A percentile compares a stretch with the other conserved stretches of the same genome.
phyloP scores from a whole-genome alignment of 331 rosid species.

The Telfairia occidentalis region DNA sequence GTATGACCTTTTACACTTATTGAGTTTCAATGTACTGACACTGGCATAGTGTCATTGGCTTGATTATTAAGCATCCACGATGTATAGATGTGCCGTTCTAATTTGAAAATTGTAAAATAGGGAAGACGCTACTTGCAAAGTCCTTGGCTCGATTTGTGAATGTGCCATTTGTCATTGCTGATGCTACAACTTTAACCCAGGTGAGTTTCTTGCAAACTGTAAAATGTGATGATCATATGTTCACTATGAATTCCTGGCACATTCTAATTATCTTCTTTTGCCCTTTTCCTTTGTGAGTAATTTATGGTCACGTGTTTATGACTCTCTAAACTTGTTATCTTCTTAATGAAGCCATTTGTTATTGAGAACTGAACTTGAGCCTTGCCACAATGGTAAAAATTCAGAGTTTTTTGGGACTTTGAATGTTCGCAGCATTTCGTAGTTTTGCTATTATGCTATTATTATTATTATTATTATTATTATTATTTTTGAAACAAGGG shows the following conservation, averaged over 20 bases:
- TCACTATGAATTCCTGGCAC: background rate
- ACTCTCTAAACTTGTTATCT: background rate
- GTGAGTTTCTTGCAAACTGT: constrained; percentile 25
- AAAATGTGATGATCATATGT: background rate
- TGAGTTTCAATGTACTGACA: background rate
- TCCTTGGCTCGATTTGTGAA: constrained; percentile 94
- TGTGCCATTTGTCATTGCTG: constrained; percentile 93
- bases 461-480: no score
- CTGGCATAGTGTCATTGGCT: background rate
- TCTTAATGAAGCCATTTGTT: background rate
- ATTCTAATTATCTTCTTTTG: background rate
- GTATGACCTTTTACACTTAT: constrained; percentile 27
- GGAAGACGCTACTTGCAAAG: constrained; percentile 94
- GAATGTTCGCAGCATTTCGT: background rate
- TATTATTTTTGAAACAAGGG: background rate
- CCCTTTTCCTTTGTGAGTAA: background rate
- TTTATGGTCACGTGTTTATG: background rate
- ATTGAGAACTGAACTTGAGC: background rate
- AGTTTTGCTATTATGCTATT: background rate
- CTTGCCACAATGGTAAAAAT: background rate
- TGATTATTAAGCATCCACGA: background rate
- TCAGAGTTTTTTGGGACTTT: background rate
- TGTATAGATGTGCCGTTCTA: constrained; percentile 17
- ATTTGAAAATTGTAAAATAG: constrained; percentile 41
- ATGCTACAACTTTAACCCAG: constrained; percentile 97